A percentile compares a stretch with the other conserved stretches of the same genome.
These are phyloP conservation scores for Lagerstroemia speciosa DNA, from an alignment of 345 rosid species.

Conservation along the genomic window DNA sequence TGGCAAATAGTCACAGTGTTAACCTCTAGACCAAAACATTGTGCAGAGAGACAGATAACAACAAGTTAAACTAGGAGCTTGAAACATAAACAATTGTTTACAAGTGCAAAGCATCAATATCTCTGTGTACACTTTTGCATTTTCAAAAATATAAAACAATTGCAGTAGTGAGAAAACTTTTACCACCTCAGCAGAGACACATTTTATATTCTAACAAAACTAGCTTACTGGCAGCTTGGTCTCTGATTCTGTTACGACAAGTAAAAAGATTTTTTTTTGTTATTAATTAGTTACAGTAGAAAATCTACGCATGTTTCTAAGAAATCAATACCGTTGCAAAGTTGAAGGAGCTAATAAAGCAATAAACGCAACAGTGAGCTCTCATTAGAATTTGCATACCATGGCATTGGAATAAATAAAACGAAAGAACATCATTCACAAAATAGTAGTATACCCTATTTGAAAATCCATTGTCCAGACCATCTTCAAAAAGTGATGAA, in stretches of 20 bases:
- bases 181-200: neutral
- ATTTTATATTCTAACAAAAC: neutral
- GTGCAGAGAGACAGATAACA: neutral
- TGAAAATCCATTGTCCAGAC: conserved; percentile 29
- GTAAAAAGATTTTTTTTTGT: neutral
- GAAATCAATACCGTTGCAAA: neutral
- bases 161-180: neutral
- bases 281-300: neutral
- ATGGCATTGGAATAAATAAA: neutral
- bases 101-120: neutral
- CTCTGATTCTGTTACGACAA: neutral
- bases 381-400: neutral
- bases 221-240: neutral
- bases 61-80: neutral
- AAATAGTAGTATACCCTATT: conserved; percentile 20
- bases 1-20: neutral
- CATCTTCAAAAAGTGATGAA: conserved; percentile 54
- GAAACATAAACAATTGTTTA: neutral
- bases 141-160: neutral
- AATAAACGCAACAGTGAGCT: neutral
- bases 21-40: neutral
- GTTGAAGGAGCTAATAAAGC: neutral
- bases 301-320: neutral
- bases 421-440: neutral
- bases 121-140: neutral